phyloP scores from a whole-genome alignment of 2,329 filamentous ascomycete species.

The Aureobasidium sp. region DNA sequence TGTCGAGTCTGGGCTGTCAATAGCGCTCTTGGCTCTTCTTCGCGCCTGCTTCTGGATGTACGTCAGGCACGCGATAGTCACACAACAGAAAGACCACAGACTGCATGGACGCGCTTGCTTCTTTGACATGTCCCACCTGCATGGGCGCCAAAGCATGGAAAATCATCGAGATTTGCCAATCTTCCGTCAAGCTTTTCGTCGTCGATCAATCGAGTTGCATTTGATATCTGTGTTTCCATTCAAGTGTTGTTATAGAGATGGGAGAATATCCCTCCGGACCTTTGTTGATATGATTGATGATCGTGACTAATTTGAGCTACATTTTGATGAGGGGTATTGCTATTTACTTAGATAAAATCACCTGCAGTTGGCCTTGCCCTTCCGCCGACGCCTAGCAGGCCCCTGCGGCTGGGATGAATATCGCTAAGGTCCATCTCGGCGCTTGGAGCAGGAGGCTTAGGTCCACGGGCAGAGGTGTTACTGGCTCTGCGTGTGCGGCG shows the following conservation, averaged over 20 bases:
- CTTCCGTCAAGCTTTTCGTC: not conserved
- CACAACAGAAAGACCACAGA: not conserved
- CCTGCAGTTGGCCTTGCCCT: constrained; percentile 15
- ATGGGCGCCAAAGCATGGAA: constrained; percentile 6
- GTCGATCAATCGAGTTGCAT: not conserved
- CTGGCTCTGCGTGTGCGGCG: not conserved
- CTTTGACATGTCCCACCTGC: not conserved
- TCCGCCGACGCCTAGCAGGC: constrained; percentile 22
- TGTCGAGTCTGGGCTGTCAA: not conserved
- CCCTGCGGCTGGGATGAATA: constrained; percentile 29
- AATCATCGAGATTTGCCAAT: constrained; percentile 1
- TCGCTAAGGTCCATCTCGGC: constrained; percentile 23
- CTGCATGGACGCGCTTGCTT: constrained; percentile 1
- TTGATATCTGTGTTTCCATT: not conserved
- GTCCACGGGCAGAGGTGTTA: constrained; percentile 1
- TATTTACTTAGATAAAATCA: constrained; percentile 12
- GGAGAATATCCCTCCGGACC: not conserved
- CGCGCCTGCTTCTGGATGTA: not conserved
- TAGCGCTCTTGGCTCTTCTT: not conserved
- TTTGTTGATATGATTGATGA: not conserved
- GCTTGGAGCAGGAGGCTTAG: not conserved
- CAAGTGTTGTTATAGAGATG: not conserved
- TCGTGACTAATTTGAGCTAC: not conserved
- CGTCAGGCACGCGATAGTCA: not conserved
- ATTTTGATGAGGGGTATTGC: constrained; percentile 3